Percentiles rank a stretch among this genome's conserved stretches.
phyloP scores from a whole-genome alignment of 495 filamentous ascomycete genomes.

The Lasiosphaeria miniovina region DNA sequence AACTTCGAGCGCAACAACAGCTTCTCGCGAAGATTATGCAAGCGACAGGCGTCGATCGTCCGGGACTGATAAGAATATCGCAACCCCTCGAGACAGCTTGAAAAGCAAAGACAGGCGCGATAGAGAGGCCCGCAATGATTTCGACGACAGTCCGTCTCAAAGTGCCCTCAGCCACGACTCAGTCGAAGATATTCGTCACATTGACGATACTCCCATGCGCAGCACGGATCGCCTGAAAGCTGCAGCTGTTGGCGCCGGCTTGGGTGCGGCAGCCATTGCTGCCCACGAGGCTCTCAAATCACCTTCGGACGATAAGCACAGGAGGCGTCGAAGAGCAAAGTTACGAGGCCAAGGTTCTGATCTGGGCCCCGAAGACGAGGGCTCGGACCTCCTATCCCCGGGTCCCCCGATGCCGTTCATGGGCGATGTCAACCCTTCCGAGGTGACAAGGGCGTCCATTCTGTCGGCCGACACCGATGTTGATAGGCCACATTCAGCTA shows the following conservation, averaged over 20 bases:
- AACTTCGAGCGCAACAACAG: slow-evolving; percentile 54
- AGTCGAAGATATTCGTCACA: slow-evolving; percentile 30
- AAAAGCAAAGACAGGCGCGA: slow-evolving; percentile 41
- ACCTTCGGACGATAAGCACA: slow-evolving; percentile 44
- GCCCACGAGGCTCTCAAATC: slow-evolving; percentile 34
- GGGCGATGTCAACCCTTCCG: slow-evolving; percentile 78
- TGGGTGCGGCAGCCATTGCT: slow-evolving; percentile 33
- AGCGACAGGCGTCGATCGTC: slow-evolving; percentile 44
- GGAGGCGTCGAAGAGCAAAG: slow-evolving; percentile 43
- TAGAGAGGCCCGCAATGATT: slow-evolving; percentile 56
- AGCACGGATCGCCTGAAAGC: slow-evolving; percentile 39
- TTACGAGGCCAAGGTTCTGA: slow-evolving; percentile 39
- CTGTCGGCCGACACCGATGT: slow-evolving; percentile 69
- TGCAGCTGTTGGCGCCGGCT: slow-evolving; percentile 33
- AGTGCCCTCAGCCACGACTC: slow-evolving; percentile 43
- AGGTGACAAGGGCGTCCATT: slow-evolving; percentile 85
- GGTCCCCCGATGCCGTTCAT: slow-evolving; percentile 78
- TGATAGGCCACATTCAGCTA: slow-evolving; percentile 61
- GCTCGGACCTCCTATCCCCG: slow-evolving; percentile 37
- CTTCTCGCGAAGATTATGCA: slow-evolving; percentile 58
- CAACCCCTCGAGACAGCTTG: slow-evolving; percentile 36
- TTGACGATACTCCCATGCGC: slow-evolving; percentile 42
- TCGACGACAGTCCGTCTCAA: slow-evolving; percentile 51
- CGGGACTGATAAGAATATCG: slow-evolving; percentile 25
- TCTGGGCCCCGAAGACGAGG: slow-evolving; percentile 37